Conservation (phyloP, 176 grass and related monocot species). For the Oryza glumipatula region DNA sequence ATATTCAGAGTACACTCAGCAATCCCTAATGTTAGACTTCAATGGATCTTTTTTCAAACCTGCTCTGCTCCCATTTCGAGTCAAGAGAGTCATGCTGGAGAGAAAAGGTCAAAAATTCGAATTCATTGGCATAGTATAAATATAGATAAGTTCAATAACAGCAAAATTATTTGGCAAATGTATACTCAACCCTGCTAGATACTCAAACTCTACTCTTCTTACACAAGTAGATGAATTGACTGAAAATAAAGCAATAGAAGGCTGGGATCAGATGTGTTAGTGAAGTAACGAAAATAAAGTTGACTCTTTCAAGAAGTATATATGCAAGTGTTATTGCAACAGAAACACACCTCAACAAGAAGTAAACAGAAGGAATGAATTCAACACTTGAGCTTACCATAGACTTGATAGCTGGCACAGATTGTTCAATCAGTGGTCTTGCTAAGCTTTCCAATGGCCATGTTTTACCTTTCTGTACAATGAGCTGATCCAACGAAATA, state of each 20-base stretch:
- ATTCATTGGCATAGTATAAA: neutral
- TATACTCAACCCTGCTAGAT: neutral
- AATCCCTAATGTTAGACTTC: slow-evolving; percentile 3
- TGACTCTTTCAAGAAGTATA: neutral
- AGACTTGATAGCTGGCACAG: slow-evolving; percentile 49
- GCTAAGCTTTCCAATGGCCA: slow-evolving; percentile 84
- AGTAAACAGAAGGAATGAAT: slow-evolving; percentile 23
- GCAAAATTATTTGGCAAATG: neutral
- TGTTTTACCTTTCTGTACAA: slow-evolving; percentile 61
- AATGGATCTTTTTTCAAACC: neutral
- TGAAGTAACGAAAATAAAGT: neutral
- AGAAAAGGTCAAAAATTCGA: slow-evolving; percentile 3
- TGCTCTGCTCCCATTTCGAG: too few relatives aligned
- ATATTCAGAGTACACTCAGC: slow-evolving; percentile 10
- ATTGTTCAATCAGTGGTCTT: slow-evolving; percentile 67
- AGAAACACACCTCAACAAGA: slow-evolving; percentile 15
- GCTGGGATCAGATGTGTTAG: neutral
- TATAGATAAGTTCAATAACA: neutral
- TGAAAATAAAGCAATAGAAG: neutral
- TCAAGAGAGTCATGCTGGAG: neutral
- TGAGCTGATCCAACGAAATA: slow-evolving; percentile 65
- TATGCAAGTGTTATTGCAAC: neutral
- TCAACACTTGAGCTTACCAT: slow-evolving; percentile 55
- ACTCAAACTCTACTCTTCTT: too few relatives aligned
- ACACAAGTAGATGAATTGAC: too few relatives aligned